Percentiles rank a stretch among this genome's conserved stretches.
These are phyloP conservation scores for Aspergillus baeticus DNA, from an alignment of 495 filamentous ascomycete species.

Conservation along the genomic window DNA sequence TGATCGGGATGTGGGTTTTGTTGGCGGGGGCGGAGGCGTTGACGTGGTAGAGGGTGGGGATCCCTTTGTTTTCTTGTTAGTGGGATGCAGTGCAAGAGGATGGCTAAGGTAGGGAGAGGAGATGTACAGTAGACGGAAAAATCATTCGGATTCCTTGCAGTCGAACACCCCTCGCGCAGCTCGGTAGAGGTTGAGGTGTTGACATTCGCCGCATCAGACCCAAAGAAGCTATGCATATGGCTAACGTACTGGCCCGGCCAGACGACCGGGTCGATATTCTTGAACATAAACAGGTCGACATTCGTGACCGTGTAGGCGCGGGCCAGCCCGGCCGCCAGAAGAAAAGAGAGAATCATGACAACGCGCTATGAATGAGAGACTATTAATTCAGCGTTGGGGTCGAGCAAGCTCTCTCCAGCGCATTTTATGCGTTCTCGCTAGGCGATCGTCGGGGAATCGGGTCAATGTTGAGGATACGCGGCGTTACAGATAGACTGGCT, in stretches of 20 bases:
- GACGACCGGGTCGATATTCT: conserved; percentile 24
- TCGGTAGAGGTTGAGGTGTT: conserved; percentile 22
- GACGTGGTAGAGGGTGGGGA: conserved; percentile 21
- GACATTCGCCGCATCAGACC: conserved; percentile 19
- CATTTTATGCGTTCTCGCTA: too few species aligned
- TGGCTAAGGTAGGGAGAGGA: neutral
- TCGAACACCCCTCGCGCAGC: conserved; percentile 20
- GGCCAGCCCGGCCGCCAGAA: conserved; percentile 17
- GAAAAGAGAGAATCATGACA: conserved; percentile 12
- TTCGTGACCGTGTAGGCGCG: conserved; percentile 24
- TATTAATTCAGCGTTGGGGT: neutral
- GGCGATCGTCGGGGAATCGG: too few species aligned
- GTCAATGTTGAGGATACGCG: too few species aligned
- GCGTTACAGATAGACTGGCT: too few species aligned
- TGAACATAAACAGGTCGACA: conserved; percentile 17
- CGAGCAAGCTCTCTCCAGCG: too few species aligned
- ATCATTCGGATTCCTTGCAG: conserved; percentile 21
- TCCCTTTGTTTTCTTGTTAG: conserved; percentile 13
- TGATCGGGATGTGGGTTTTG: conserved; percentile 11
- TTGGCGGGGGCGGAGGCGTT: neutral
- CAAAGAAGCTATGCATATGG: conserved; percentile 29
- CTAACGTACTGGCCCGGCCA: conserved; percentile 21
- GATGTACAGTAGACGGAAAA: conserved; percentile 23
- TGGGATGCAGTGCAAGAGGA: too few species aligned
- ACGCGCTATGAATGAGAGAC: too few species aligned